Conservation (phyloP, 805 yeast genomes). For the Saccharomyces kudriavzevii region DNA sequence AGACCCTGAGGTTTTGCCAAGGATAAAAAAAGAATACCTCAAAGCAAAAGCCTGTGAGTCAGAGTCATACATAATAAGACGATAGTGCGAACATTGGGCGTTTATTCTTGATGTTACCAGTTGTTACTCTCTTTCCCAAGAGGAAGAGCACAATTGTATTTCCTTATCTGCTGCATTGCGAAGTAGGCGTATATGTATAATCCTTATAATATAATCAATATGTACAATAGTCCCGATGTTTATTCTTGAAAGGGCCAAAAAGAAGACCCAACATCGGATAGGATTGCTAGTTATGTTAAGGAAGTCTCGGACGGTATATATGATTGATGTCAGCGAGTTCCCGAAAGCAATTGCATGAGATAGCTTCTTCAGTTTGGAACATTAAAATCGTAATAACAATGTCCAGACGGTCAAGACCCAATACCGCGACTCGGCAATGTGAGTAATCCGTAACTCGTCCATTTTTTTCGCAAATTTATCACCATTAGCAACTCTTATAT, state of each 20-base stretch:
- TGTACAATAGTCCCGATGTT: not conserved
- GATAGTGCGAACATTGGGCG: not conserved
- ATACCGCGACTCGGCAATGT: conserved; percentile 28
- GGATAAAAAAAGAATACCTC: not conserved
- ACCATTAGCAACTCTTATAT: conserved; percentile 3
- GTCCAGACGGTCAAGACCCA: conserved; percentile 59
- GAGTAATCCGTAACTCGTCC: conserved; percentile 1
- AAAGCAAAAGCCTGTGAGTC: not conserved
- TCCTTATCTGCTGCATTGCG: not conserved
- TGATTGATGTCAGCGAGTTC: no score
- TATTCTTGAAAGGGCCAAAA: not conserved
- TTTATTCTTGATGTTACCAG: not conserved
- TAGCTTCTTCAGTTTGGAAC: conserved; percentile 14
- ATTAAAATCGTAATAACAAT: conserved; percentile 64
- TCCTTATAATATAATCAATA: not conserved
- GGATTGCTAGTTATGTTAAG: no score
- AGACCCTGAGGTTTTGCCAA: not conserved
- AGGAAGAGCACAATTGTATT: not conserved
- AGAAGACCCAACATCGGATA: not conserved
- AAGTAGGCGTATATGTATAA: not conserved
- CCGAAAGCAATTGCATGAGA: not conserved
- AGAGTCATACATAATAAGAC: not conserved
- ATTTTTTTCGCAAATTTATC: not conserved
- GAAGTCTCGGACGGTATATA: not conserved
- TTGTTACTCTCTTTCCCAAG: not conserved